Percentiles rank a stretch among this genome's conserved stretches.
Conservation (phyloP, 768 basidiomycete species). For the Leccinellum rugosiceps region DNA sequence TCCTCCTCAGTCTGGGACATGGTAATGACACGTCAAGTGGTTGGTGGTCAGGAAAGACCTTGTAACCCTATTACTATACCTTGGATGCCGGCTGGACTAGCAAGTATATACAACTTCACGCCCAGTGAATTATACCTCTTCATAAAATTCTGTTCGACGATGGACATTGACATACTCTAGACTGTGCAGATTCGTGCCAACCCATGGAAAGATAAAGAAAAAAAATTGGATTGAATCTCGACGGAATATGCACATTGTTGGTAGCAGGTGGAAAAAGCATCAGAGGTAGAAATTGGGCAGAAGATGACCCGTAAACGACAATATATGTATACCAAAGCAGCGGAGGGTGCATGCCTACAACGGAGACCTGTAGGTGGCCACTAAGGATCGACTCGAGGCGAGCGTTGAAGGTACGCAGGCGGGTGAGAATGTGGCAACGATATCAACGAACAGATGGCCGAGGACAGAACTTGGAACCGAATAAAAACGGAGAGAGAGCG, state of each 20-base stretch:
- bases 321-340: conserved; percentile 37
- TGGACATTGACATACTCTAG: not conserved
- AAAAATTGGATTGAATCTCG: conserved; percentile 35
- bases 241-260: conserved; percentile 47
- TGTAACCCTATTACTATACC: not conserved
- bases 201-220: conserved; percentile 5
- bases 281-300: conserved; percentile 33
- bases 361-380: conserved; percentile 37
- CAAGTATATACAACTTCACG: not conserved
- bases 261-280: conserved; percentile 35
- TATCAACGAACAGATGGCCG: conserved; percentile 43
- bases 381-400: conserved; percentile 66
- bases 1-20: conserved; percentile 59
- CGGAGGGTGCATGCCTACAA: conserved; percentile 29
- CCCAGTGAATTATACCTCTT: not conserved
- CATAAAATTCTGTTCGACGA: conserved; percentile 4
- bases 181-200: not conserved
- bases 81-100: not conserved
- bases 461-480: conserved; percentile 19
- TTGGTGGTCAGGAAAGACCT: conserved; percentile 5
- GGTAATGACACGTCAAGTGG: conserved; percentile 7
- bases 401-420: conserved; percentile 45
- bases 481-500: conserved; percentile 24
- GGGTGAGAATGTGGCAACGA: conserved; percentile 53
- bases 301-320: conserved; percentile 32